Evolutionary conservation across 257 asterid species (phyloP).

Genomic region (Anisodus tanguticus): DNA sequence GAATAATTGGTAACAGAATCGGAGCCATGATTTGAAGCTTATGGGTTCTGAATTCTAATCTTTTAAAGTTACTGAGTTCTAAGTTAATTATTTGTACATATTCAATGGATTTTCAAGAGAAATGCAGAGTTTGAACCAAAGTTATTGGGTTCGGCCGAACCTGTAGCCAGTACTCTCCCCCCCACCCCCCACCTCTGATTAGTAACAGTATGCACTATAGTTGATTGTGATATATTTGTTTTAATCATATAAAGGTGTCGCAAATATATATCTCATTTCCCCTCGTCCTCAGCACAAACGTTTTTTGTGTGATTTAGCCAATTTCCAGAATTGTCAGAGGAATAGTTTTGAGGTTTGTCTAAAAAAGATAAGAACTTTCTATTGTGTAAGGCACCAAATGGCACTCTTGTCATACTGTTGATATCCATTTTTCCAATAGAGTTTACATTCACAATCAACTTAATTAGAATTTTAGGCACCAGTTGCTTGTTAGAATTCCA

Average conservation of each 20-base stretch:
- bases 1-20: neutral
- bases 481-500: neutral
- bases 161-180: too few relatives aligned
- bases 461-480: neutral
- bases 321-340: too few relatives aligned
- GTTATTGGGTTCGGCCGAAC: too few relatives aligned
- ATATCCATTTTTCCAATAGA: neutral
- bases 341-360: neutral
- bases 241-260: neutral
- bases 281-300: neutral
- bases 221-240: neutral
- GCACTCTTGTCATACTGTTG: neutral
- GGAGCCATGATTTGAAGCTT: too few relatives aligned
- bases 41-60: too few relatives aligned
- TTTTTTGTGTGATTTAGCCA: neutral
- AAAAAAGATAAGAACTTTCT: neutral
- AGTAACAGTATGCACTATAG: neutral
- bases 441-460: neutral
- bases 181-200: too few relatives aligned
- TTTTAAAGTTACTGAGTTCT: too few relatives aligned
- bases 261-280: neutral
- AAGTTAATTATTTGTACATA: too few relatives aligned
- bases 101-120: too few relatives aligned
- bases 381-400: neutral
- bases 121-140: too few relatives aligned